These are phyloP conservation scores for Cicer judaicum DNA, from an alignment of 306 rosid species.

Conservation along the genomic window DNA sequence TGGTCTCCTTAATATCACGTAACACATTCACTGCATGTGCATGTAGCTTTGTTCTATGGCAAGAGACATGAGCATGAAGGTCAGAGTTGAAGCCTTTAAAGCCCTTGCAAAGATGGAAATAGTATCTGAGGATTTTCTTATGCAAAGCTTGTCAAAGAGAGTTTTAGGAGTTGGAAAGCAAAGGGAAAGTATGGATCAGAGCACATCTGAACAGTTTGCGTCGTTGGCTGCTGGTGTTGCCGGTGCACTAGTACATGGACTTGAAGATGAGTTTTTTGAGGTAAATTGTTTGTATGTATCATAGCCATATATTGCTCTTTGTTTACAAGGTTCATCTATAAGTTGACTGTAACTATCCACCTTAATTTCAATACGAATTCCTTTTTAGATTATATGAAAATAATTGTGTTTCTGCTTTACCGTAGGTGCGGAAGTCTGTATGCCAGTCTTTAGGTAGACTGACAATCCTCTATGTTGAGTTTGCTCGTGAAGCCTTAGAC, in stretches of 20 bases:
- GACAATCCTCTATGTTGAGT: conserved; percentile 60
- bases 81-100: conserved; percentile 72
- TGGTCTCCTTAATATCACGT: conserved; percentile 33
- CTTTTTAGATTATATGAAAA: conserved; percentile 8
- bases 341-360: conserved; percentile 32
- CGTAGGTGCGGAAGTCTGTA: conserved; percentile 81
- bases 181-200: conserved; percentile 51
- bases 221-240: conserved; percentile 62
- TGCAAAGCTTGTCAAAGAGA: conserved; percentile 84
- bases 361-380: conserved; percentile 15
- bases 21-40: conserved; percentile 42
- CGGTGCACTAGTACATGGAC: conserved; percentile 87
- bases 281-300: conserved; percentile 50
- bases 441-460: conserved; percentile 67
- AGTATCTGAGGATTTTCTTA: conserved; percentile 77
- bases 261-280: conserved; percentile 93
- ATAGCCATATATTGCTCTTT: conserved; percentile 19
- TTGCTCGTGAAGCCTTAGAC: conserved; percentile 70
- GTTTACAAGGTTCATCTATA: conserved; percentile 22
- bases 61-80: conserved; percentile 90
- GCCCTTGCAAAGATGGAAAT: conserved; percentile 63
- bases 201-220: conserved; percentile 56
- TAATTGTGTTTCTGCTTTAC: conserved; percentile 42
- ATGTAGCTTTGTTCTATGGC: conserved; percentile 81
- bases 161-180: conserved; percentile 55